A percentile compares a stretch with the other conserved stretches of the same genome.
Conservation (phyloP, 2,329 filamentous ascomycete species). For the Thielaviopsis euricoi region DNA sequence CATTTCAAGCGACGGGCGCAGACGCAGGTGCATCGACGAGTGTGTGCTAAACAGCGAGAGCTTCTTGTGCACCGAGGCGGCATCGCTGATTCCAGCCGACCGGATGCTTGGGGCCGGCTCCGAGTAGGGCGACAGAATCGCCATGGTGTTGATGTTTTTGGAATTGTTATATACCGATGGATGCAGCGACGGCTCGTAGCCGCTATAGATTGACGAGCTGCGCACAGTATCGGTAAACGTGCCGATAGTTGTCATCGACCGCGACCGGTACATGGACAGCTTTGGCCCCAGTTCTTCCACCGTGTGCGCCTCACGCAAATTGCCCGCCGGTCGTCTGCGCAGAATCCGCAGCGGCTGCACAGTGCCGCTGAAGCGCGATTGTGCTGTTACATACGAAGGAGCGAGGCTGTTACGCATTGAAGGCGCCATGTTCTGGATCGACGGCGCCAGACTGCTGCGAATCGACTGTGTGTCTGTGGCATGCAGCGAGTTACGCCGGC, state of each 20-base stretch:
- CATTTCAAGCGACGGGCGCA: conserved; percentile 67
- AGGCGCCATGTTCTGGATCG: conserved; percentile 10
- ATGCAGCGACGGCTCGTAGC: conserved; percentile 15
- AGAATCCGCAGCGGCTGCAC: conserved; percentile 45
- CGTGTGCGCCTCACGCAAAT: conserved; percentile 52
- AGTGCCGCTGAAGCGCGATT: conserved; percentile 16
- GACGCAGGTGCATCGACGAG: conserved; percentile 39
- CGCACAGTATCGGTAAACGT: conserved; percentile 44
- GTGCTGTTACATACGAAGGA: conserved; percentile 5
- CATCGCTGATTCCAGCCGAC: conserved; percentile 23
- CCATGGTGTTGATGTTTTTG: conserved; percentile 27
- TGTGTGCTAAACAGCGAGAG: conserved; percentile 44
- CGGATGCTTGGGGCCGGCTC: conserved; percentile 28
- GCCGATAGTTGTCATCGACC: conserved; percentile 40
- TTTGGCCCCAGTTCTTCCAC: conserved; percentile 39
- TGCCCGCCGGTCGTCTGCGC: conserved; percentile 56
- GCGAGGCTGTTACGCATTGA: neutral
- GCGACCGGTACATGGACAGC: conserved; percentile 17
- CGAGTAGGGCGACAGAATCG: conserved; percentile 27
- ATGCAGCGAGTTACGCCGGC: conserved; percentile 43
- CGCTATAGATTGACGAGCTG: conserved; percentile 32
- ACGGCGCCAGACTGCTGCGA: conserved; percentile 25
- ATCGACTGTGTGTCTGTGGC: conserved; percentile 37
- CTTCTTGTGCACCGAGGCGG: conserved; percentile 19
- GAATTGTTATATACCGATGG: conserved; percentile 19